Base-by-base conservation (phyloP, 306 rosid species). In the Quillaja saponaria region DNA sequence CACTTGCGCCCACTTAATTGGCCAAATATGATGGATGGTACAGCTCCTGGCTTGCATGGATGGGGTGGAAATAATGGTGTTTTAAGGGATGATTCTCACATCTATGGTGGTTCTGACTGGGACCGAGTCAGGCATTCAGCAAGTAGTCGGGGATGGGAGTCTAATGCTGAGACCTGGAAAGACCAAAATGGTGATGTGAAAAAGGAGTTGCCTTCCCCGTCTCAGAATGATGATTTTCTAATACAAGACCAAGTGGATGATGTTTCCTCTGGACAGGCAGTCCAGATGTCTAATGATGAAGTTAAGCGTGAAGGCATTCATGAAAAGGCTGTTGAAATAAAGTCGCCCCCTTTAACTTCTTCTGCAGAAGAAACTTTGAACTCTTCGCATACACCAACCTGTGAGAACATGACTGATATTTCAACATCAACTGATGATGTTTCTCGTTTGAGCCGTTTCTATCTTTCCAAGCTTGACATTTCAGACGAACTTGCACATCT, bases 1-100 rank as follows among this genome's bases (percentile, higher is more conserved):
- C 99, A 85, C 81, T 47, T 94, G 76, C 95, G 96, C 34, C 96
- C 97, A 14, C 84, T 82, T 71, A 97, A 91, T 48, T 94, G 97
- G 94, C 97, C 75, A 72, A 83, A 83, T 72, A 72, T 94, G 81
- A 81, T 94, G 86, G 99, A 94, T 71, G 90, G 90, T 78, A 61
- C 96, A 20, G 96, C 95, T 48, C 87, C 99, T 71, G 95, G 87
- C 73, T 56, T 90, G 66, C 97, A 87, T 82, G 90, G 81, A 67
- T 94, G 97, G 99, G 99, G 87, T 77, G 84, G 80, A 64, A 94
- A 68, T 69, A 94, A 87, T 76, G 85, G 97, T 64, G 79, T 74
- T 44, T 90, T 75, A 55, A 73, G 99, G 79, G 88, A 91, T 72
- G 96, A 84, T 52, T 78, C 84, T 74, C 96, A 78, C 64, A 70